Conservation (phyloP, 495 filamentous ascomycete species). For the Cenococcum geophilum region DNA sequence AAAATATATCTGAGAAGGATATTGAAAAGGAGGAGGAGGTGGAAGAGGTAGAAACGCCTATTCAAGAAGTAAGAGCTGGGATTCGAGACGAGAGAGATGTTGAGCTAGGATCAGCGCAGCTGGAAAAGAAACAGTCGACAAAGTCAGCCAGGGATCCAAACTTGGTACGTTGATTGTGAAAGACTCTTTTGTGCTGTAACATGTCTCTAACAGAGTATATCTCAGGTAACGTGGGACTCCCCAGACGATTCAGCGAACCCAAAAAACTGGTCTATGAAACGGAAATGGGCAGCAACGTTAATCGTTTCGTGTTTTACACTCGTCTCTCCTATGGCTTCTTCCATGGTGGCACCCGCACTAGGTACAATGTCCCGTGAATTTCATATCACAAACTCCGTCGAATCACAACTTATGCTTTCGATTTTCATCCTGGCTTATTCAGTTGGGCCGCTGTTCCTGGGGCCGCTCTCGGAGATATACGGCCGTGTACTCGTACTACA, state of each 20-base stretch:
- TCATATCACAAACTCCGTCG: conserved; percentile 50
- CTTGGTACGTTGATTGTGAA: conserved; percentile 20
- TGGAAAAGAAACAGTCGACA: conserved; percentile 33
- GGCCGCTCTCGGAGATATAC: conserved; percentile 39
- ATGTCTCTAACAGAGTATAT: not conserved
- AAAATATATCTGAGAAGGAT: conserved; percentile 8
- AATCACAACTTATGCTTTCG: conserved; percentile 57
- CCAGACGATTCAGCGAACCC: conserved; percentile 40
- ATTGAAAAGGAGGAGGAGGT: conserved; percentile 10
- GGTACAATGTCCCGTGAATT: conserved; percentile 53
- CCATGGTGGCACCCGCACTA: conserved; percentile 68
- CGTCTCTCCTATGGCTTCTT: conserved; percentile 64
- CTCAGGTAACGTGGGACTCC: conserved; percentile 37
- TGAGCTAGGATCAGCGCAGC: conserved; percentile 27
- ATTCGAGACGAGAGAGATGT: conserved; percentile 33
- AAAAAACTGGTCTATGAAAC: conserved; percentile 39
- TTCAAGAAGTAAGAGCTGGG: conserved; percentile 32
- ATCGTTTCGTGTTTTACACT: conserved; percentile 51
- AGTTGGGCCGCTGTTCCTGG: conserved; percentile 46
- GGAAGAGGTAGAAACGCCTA: conserved; percentile 17
- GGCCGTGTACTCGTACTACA: conserved; percentile 40
- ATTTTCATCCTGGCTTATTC: conserved; percentile 74
- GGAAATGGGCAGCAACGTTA: conserved; percentile 63
- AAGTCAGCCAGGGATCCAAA: conserved; percentile 37
- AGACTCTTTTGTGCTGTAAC: not conserved